Evolutionary conservation across 2,329 filamentous ascomycete genomes (phyloP).

Genomic region (Penicillium brasilianum): DNA sequence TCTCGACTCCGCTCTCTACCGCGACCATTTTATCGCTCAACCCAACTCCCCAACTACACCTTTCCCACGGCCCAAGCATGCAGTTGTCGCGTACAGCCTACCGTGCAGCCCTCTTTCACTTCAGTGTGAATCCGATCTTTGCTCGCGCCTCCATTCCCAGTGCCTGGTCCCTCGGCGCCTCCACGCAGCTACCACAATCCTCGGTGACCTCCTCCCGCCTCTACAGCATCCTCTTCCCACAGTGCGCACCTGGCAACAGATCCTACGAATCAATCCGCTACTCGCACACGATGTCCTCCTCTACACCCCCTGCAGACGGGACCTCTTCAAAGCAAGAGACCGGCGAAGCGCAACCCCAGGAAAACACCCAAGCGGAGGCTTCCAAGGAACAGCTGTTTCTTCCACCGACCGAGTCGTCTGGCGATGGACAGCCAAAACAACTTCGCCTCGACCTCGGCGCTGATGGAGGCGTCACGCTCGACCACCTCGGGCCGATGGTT

Average conservation of each 20-base stretch:
- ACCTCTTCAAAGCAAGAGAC: slow-evolving; percentile 11
- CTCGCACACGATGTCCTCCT: slow-evolving; percentile 32
- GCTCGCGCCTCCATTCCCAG: slow-evolving; percentile 28
- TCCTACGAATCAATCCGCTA: slow-evolving; percentile 19
- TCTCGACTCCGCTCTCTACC: slow-evolving; percentile 16
- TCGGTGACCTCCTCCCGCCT: slow-evolving; percentile 26
- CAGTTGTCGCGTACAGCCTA: slow-evolving; percentile 35
- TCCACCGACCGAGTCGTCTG: slow-evolving; percentile 73
- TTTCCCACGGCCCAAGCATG: slow-evolving; percentile 26
- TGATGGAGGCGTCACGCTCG: slow-evolving; percentile 59
- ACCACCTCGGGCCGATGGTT: slow-evolving; percentile 73
- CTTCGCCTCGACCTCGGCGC: slow-evolving; percentile 72
- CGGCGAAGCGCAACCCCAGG: slow-evolving; percentile 18
- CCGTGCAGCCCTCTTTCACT: slow-evolving; percentile 36
- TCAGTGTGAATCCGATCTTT: slow-evolving; percentile 29
- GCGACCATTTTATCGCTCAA: slow-evolving; percentile 19
- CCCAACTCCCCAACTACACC: slow-evolving; percentile 26
- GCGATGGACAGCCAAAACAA: slow-evolving; percentile 76
- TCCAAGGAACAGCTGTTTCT: slow-evolving; percentile 56
- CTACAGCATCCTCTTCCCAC: slow-evolving; percentile 34
- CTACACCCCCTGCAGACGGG: background rate
- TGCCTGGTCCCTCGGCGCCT: slow-evolving; percentile 12
- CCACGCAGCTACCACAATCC: slow-evolving; percentile 13
- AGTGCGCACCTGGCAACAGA: slow-evolving; percentile 32
- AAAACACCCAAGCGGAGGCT: slow-evolving; percentile 14